These are phyloP conservation scores for Candida coleopterorum DNA, from an alignment of 805 yeast genomes.

Conservation along the genomic window DNA sequence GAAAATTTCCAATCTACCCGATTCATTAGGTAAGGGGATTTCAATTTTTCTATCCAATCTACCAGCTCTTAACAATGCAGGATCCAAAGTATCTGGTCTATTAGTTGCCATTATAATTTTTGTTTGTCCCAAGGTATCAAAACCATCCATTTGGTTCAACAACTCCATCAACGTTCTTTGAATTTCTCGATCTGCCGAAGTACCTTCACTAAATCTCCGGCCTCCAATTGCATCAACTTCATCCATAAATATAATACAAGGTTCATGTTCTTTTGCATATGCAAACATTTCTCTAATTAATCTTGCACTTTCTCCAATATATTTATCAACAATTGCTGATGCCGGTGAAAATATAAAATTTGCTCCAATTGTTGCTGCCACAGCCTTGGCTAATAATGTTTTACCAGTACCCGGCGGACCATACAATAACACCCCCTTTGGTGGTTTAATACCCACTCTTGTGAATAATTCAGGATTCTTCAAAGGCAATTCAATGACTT, in stretches of 20 bases:
- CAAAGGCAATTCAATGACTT: slow-evolving; percentile 93
- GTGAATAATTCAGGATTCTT: slow-evolving; percentile 94
- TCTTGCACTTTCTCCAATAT: slow-evolving; percentile 96
- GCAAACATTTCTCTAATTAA: slow-evolving; percentile 96
- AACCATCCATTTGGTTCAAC: slow-evolving; percentile 97
- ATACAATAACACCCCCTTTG: slow-evolving; percentile 92
- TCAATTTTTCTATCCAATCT: slow-evolving; percentile 95
- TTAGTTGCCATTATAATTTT: slow-evolving; percentile 99
- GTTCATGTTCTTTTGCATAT: slow-evolving; percentile 96
- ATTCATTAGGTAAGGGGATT: slow-evolving; percentile 93
- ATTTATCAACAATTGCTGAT: slow-evolving; percentile 94
- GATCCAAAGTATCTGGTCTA: slow-evolving; percentile 96
- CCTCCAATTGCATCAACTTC: slow-evolving; percentile 99
- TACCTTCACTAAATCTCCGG: slow-evolving; percentile 94
- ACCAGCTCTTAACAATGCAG: slow-evolving; percentile 95
- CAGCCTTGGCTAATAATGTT: slow-evolving; percentile 93
- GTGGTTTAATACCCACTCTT: slow-evolving; percentile 97
- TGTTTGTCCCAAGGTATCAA: slow-evolving; percentile 93
- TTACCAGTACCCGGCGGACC: slow-evolving; percentile 99
- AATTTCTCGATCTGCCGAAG: slow-evolving; percentile 97
- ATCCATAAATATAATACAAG: slow-evolving; percentile 97
- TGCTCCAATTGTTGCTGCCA: slow-evolving; percentile 97
- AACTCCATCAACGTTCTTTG: slow-evolving; percentile 97
- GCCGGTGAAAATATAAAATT: slow-evolving; percentile 98
- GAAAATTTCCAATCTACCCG: slow-evolving; percentile 88